phyloP scores from a whole-genome alignment of 2,329 filamentous ascomycete genomes.

The Aureobasidium musti region DNA sequence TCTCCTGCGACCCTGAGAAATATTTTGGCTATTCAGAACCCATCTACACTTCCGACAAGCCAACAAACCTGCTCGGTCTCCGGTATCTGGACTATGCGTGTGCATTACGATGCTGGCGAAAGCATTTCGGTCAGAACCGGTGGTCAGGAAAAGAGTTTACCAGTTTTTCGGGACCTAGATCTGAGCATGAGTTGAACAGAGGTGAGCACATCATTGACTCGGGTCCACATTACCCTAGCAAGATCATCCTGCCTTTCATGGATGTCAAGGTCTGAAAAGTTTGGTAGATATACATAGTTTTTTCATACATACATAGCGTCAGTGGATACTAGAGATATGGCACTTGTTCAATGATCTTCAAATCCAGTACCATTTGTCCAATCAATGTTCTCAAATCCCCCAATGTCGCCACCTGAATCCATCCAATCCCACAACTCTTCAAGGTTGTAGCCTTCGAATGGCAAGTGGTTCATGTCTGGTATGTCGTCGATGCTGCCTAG shows the following conservation, averaged over 20 bases:
- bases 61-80: too few species aligned
- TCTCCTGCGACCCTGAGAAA: too few species aligned
- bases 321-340: neutral
- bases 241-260: constrained; percentile 25
- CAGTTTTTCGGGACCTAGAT: too few species aligned
- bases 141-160: too few species aligned
- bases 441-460: constrained; percentile 26
- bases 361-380: constrained; percentile 12
- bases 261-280: neutral
- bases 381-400: neutral
- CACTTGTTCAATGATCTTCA: constrained; percentile 3
- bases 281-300: neutral
- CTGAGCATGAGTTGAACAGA: constrained; percentile 27
- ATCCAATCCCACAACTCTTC: constrained; percentile 28
- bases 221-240: constrained; percentile 17
- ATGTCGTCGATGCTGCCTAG: neutral
- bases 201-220: constrained; percentile 19
- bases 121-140: too few species aligned
- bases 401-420: constrained; percentile 15
- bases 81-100: too few species aligned
- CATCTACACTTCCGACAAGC: too few species aligned
- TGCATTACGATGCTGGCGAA: too few species aligned
- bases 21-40: too few species aligned
- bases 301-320: neutral
- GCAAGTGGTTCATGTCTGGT: neutral